phyloP scores from a whole-genome alignment of 768 basidiomycete genomes.

The Epithele typhae region DNA sequence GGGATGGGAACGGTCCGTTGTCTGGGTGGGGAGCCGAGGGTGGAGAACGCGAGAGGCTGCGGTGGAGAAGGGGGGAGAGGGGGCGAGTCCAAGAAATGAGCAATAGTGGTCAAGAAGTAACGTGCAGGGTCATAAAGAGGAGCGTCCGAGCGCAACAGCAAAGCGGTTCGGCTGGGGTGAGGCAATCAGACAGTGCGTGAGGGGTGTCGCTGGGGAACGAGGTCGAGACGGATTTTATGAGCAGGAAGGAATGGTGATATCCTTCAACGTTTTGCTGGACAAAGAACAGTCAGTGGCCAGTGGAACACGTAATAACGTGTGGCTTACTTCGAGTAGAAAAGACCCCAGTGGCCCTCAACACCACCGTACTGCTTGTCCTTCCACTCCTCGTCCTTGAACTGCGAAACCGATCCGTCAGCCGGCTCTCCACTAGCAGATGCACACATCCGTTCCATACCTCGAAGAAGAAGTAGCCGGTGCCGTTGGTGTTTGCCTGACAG shows the following conservation, averaged over 20 bases:
- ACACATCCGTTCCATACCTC: too few species aligned
- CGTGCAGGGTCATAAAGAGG: conserved; percentile 1
- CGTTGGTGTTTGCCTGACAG: conserved; percentile 79
- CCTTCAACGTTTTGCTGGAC: conserved; percentile 64
- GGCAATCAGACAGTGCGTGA: background rate
- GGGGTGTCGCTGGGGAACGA: background rate
- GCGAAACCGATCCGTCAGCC: conserved; percentile 28
- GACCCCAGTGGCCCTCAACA: conserved; percentile 63
- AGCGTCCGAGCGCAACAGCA: conserved; percentile 7
- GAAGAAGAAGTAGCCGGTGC: conserved; percentile 86
- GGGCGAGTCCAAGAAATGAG: too few species aligned
- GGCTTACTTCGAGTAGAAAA: conserved; percentile 55
- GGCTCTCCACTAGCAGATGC: conserved; percentile 1
- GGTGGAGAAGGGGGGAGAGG: too few species aligned
- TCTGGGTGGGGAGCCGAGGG: too few species aligned
- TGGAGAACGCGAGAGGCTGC: too few species aligned
- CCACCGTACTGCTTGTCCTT: conserved; percentile 69
- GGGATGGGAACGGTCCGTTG: too few species aligned
- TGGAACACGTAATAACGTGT: background rate
- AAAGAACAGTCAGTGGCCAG: conserved; percentile 5
- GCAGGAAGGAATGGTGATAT: conserved; percentile 64
- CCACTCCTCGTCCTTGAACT: conserved; percentile 63
- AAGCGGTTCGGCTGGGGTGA: background rate
- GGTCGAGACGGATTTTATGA: background rate
- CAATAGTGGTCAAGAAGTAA: too few species aligned